These are phyloP conservation scores for Mycogone perniciosa DNA, from an alignment of 2,329 filamentous ascomycete genomes.

Conservation along the genomic window DNA sequence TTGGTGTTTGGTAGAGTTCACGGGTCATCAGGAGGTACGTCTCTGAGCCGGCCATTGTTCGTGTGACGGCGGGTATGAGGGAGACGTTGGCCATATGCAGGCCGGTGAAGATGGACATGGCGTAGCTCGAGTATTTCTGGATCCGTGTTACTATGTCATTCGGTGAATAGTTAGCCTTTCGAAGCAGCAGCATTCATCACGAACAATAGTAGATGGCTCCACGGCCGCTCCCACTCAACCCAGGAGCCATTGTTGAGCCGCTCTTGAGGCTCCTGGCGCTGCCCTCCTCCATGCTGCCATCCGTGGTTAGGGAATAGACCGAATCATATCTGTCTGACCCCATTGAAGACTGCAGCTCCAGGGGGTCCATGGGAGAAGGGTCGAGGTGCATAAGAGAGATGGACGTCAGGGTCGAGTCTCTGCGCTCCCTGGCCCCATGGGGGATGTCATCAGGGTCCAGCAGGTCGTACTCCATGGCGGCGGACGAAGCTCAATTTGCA, in stretches of 20 bases:
- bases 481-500: not conserved
- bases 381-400: slow-evolving; percentile 71
- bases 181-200: slow-evolving; percentile 22
- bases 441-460: slow-evolving; percentile 5
- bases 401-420: slow-evolving; percentile 48
- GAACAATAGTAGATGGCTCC: slow-evolving; percentile 70
- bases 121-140: slow-evolving; percentile 86
- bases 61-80: slow-evolving; percentile 68
- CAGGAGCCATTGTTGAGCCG: slow-evolving; percentile 41
- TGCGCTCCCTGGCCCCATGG: slow-evolving; percentile 19
- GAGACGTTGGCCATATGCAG: slow-evolving; percentile 79
- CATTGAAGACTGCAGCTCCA: slow-evolving; percentile 33
- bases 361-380: slow-evolving; percentile 65
- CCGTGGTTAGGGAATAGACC: slow-evolving; percentile 21
- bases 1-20: slow-evolving; percentile 81
- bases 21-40: slow-evolving; percentile 84
- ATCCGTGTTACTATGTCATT: slow-evolving; percentile 45
- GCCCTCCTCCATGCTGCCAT: slow-evolving; percentile 22
- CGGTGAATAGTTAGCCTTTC: slow-evolving; percentile 1
- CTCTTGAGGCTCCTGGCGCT: slow-evolving; percentile 29
- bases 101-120: slow-evolving; percentile 67
- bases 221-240: slow-evolving; percentile 54
- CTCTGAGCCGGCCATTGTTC: slow-evolving; percentile 68
- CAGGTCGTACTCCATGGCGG: slow-evolving; percentile 7
- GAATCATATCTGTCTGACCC: slow-evolving; percentile 4